Percentiles rank a stretch among this genome's conserved stretches.
phyloP scores from a whole-genome alignment of 768 basidiomycete species.

The Boletus insuetus region DNA sequence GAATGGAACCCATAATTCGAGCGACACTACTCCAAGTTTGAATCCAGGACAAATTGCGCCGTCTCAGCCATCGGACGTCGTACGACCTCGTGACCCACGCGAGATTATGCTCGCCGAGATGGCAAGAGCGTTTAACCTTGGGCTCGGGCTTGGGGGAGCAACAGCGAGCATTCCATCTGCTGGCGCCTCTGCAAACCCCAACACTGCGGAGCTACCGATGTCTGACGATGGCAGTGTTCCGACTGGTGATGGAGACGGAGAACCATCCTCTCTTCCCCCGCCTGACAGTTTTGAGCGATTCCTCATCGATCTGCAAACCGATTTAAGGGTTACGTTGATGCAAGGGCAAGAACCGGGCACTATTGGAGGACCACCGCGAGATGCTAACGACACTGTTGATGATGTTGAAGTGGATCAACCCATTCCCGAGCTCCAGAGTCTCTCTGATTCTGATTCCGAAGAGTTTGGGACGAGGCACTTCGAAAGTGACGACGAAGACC shows the following conservation, averaged over 20 bases:
- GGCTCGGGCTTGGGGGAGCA: conserved; percentile 48
- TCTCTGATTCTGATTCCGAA: conserved; percentile 30
- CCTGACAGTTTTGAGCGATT: conserved; percentile 82
- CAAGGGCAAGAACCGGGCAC: conserved; percentile 27
- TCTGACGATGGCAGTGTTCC: conserved; percentile 3
- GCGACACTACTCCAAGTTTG: conserved; percentile 3
- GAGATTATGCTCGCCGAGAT: conserved; percentile 78
- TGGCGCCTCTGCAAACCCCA: conserved; percentile 3
- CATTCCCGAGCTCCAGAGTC: conserved; percentile 25
- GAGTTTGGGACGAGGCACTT: conserved; percentile 12
- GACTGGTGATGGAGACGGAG: conserved; percentile 12
- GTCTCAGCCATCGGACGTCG: conserved; percentile 9
- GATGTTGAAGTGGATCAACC: conserved; percentile 15
- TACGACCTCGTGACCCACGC: conserved; percentile 45
- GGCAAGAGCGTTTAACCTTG: conserved; percentile 76
- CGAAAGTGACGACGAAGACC: conserved; percentile 24
- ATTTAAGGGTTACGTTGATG: conserved; percentile 62
- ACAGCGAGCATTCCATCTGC: conserved; percentile 4
- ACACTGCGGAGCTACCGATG: conserved; percentile 6
- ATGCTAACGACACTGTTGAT: conserved; percentile 10
- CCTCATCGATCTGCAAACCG: conserved; percentile 72
- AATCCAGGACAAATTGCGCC: conserved; percentile 5
- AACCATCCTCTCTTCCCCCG: conserved; percentile 32
- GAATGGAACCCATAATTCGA: conserved; percentile 16
- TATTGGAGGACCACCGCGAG: conserved; percentile 3